Base-by-base conservation (phyloP, 305 asterid genomes). In the Plantago lanceolata region DNA sequence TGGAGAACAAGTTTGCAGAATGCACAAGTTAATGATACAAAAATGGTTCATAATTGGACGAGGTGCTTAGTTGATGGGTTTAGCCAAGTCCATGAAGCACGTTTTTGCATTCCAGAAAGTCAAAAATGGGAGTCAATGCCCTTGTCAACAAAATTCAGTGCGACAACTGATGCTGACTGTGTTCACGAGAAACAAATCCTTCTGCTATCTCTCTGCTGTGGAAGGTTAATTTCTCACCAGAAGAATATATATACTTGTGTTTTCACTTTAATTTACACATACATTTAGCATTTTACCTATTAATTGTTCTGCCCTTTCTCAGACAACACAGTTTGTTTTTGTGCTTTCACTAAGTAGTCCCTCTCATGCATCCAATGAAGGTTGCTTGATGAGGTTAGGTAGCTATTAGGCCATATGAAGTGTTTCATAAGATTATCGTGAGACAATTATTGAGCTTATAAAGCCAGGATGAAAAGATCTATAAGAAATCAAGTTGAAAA, bases 51-150 rank as follows among this genome's bases (percentile, higher is more conserved):
- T 54, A 50, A 67, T 52, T 92, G 98, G 98, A 78, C 76, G 66
- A 84, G 86, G 77, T 92, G 96, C 85, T 63, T 70, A 51, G 91
- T 87, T 48, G 98, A 92, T 67, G 70, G 74, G 55, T 71, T 75
- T 76, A 79, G 73, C 57, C 59, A 75, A 65, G 78, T 87, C 68
- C 73, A 72, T 31, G 69, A 72, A 66, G 94, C 96, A 44, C 80
- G 78, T 43, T 73, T 75, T 68, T 85, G 94, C 76, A 89, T 85
- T 77, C 90, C 91, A 40, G 98, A 92, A 33, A 89, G 97, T 78
- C 96, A 87, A 71, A 71, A 75, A 65, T 92, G 98, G 98, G 89
- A 87, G 66, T 85, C 95, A 26, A 76, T 89, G 69, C 98, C 97
- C 24, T 66, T 89, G 59, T 83, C 96, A 14, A 47, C 65, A 66